Percentiles rank a stretch among this genome's conserved stretches.
These are phyloP conservation scores for Chlamydomonas sp. DNA, from an alignment of 139 green algal species.

Conservation along the genomic window DNA sequence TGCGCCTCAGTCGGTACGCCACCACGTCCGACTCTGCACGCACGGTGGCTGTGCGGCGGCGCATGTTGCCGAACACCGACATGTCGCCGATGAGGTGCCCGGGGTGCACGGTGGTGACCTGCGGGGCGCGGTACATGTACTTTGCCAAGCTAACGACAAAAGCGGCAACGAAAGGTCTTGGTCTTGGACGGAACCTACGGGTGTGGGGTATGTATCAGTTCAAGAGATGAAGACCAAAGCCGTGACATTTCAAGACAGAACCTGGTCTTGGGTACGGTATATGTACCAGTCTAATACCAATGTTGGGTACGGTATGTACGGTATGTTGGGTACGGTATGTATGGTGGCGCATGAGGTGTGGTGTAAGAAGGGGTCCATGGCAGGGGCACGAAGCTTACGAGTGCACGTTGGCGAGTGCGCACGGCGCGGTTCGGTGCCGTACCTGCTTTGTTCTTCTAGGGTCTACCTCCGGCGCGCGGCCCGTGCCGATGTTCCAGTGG, in stretches of 20 bases:
- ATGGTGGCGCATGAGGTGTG: too few relatives aligned
- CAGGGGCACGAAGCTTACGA: neutral
- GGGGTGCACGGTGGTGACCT: neutral
- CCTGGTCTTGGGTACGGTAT: too few relatives aligned
- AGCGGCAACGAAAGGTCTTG: neutral
- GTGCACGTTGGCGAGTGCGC: neutral
- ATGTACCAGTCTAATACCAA: too few relatives aligned
- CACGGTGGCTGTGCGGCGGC: slow-evolving; percentile 2
- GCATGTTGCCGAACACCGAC: slow-evolving; percentile 5
- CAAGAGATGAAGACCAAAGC: too few relatives aligned
- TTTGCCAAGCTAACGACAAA: neutral
- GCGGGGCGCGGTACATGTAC: neutral
- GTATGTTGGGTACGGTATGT: too few relatives aligned
- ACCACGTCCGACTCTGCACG: neutral
- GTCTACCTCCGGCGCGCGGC: neutral
- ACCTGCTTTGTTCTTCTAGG: neutral
- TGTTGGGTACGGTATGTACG: too few relatives aligned
- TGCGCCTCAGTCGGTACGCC: neutral
- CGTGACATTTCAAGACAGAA: too few relatives aligned
- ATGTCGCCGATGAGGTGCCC: slow-evolving; percentile 14
- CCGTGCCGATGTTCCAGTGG: neutral
- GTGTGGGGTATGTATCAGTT: too few relatives aligned
- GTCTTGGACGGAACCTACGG: neutral
- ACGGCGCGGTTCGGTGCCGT: neutral
- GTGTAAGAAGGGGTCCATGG: neutral